Base-by-base conservation (phyloP, 441 rosid genomes). In the Metrosideros polymorpha region DNA sequence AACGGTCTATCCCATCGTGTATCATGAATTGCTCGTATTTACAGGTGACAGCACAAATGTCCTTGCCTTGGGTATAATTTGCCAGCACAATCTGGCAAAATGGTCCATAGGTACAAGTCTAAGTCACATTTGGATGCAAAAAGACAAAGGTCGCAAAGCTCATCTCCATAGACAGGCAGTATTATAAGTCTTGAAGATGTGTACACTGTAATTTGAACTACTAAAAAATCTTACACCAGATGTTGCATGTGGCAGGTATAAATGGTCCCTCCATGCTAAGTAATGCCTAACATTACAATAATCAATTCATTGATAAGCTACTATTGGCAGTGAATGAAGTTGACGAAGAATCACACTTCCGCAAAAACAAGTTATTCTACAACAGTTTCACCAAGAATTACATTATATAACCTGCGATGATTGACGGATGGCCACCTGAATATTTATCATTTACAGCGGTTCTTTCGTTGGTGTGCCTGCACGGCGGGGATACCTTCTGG, bases 401-500 rank as follows among this genome's bases (percentile, higher is more conserved):
- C n/a, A 71, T 39, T 12, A 71, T 22, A 39, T 39, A 39, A 39
- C 79, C 6, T 71, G n/a, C 4, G 9, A 71, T 1, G 1, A 71
- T 39, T 9, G 1, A 5, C 29, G 12, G 49, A 71, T 27, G 71
- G 85, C 51, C 86, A 30, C 84, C 51, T 25, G 57, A 71, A 52
- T 82, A 71, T 83, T n/a, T n/a, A n/a, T n/a, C n/a, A n/a, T n/a
- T 86, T 90, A 95, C 88, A 97, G 89, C 45, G 99, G 98, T 83
- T 84, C 89, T 92, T 95, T 96, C 47, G 94, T 91, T 61, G 97
- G 98, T 86, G 93, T 94, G 88, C 99, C 98, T 86, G 97, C 95
- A 87, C 91, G 92, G 52, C 97, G 97, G 3, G 99, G 98, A 91
- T 94, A 96, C 85, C 91, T 94, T 91, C 85, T 88, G 82, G 98